These are phyloP conservation scores for Cyphellophora attinorum DNA, from an alignment of 2,329 filamentous ascomycete species.

Conservation along the genomic window DNA sequence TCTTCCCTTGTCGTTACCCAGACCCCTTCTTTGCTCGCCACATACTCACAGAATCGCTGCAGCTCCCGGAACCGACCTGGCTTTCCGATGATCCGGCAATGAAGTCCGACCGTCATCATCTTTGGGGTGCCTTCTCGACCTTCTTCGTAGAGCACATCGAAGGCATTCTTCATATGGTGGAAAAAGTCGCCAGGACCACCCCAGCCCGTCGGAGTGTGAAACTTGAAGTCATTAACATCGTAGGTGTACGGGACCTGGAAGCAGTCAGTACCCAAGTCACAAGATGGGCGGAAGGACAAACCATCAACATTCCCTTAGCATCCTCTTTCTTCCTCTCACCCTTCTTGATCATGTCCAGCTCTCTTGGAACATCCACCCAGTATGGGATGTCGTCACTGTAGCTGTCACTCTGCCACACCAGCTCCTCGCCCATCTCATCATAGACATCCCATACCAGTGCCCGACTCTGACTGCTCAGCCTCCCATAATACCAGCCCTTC, in stretches of 20 bases:
- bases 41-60: constrained; percentile 35
- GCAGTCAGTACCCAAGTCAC: no score
- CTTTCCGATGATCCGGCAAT: constrained; percentile 43
- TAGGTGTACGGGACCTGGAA: constrained; percentile 48
- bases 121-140: constrained; percentile 39
- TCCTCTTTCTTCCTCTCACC: constrained; percentile 24
- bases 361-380: constrained; percentile 44
- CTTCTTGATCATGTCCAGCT: constrained; percentile 30
- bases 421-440: constrained; percentile 41
- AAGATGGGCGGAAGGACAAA: no score
- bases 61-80: constrained; percentile 40
- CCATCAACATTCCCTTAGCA: constrained; percentile 28
- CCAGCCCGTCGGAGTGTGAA: constrained; percentile 35
- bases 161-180: constrained; percentile 23
- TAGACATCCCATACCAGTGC: constrained; percentile 39
- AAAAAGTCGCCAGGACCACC: constrained; percentile 35
- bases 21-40: constrained; percentile 35
- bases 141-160: constrained; percentile 45
- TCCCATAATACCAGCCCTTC: constrained; percentile 41
- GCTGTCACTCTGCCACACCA: constrained; percentile 41
- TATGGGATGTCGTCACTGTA: constrained; percentile 49
- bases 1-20: constrained; percentile 34
- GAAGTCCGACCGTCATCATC: constrained; percentile 50
- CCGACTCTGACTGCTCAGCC: constrained; percentile 33
- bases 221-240: constrained; percentile 47